phyloP scores from a whole-genome alignment of 345 rosid genomes.

The Citrus trifoliata region DNA sequence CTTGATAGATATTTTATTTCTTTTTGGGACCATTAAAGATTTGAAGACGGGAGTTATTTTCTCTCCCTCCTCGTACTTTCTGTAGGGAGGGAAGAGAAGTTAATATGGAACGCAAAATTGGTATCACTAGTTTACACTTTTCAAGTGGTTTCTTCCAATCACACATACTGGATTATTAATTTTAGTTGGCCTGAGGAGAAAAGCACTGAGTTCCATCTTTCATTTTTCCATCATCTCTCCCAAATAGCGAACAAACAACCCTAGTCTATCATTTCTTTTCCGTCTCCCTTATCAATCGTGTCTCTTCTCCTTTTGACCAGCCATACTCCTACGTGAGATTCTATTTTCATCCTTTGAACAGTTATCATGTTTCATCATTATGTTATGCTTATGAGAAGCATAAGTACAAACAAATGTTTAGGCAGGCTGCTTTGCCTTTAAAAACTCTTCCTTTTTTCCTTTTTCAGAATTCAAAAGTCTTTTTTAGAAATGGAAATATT shows the following conservation, averaged over 20 bases:
- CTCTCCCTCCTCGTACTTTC: not conserved
- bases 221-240: not conserved
- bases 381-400: not conserved
- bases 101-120: not conserved
- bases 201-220: not conserved
- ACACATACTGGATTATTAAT: not conserved
- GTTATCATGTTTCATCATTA: not conserved
- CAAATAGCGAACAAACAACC: not conserved
- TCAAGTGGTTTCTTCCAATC: not conserved
- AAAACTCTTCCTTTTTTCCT: not conserved
- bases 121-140: not conserved
- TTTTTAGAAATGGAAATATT: not conserved
- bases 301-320: not conserved
- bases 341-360: not conserved
- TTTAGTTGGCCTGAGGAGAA: not conserved
- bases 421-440: not conserved
- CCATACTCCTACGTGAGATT: not conserved
- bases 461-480: not conserved
- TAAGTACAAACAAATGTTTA: not conserved
- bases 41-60: not conserved
- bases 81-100: not conserved
- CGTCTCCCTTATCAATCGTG: not conserved
- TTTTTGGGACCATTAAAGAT: not conserved
- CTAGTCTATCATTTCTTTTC: not conserved
- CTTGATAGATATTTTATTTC: not conserved